Base-by-base conservation (phyloP, 2,329 filamentous ascomycete species). In the Dactylellina sp. region DNA sequence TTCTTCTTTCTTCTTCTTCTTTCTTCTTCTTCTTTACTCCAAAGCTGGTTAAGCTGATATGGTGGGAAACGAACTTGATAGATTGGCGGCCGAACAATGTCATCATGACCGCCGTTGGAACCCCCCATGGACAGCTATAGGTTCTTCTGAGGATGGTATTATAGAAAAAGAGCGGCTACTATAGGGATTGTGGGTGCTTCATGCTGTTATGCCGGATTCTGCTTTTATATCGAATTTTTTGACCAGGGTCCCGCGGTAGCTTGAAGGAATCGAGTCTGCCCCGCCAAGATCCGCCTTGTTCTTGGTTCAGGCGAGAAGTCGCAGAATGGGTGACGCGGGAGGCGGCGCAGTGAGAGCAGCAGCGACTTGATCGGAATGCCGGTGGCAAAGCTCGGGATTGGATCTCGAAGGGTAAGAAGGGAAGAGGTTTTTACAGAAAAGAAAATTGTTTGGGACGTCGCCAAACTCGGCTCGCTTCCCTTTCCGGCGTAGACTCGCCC, bases 271-370 rank as follows among this genome's bases (percentile, higher is more conserved):
- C 49, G 60, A 61, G 42, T 61, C 32, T 56, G 64, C 55, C 64
- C 64, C 64, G 56, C 64, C 64, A 62, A 70, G 64, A 55, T 70
- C 64, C 56, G 64, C 55, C 64, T 70, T 62, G 35, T 60, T 59
- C 24, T 25, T 49, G 50, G 44, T 56, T 49, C 20, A 44, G 42
- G 16, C 18, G 20, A 44, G 20, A 42, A 50, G 44, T 47, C 24
- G 40, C 42, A 28, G 37, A 39, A 35, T 9, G 25, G 35, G 49
- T 53, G 53, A 59, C 42, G 62, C 42, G n/a, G 44, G 44, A 49
- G 28, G 52, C 35, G 62, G 62, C 44, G 62, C 62, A 59, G 53
- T 18, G 11, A 16, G 52, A 42, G 25, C 37, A 40, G 55, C 37
- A 6, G 37, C 37, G 11, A 40, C 12, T 40, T 40, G 37, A 4